These are phyloP conservation scores for Barnettozyma wickerhamii DNA, from an alignment of 805 yeast species.

Conservation along the genomic window DNA sequence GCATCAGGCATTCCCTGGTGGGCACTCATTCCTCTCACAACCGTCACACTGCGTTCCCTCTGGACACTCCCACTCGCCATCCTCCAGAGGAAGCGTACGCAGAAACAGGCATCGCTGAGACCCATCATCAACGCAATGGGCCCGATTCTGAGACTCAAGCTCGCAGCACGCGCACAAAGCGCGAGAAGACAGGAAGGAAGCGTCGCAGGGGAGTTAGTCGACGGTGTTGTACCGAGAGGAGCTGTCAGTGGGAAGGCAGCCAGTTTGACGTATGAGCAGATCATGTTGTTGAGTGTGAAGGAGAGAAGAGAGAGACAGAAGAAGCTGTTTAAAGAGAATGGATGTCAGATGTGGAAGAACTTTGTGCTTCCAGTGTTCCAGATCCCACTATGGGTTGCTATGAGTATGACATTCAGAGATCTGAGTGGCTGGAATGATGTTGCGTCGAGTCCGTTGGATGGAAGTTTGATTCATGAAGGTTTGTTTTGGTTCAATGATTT, in stretches of 20 bases:
- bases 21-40: slow-evolving; percentile 67
- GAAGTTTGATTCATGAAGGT: slow-evolving; percentile 48
- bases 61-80: slow-evolving; percentile 80
- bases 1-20: slow-evolving; percentile 78
- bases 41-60: slow-evolving; percentile 57
- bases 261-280: slow-evolving; percentile 70
- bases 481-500: slow-evolving; percentile 60
- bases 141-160: slow-evolving; percentile 60
- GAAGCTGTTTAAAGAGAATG: slow-evolving; percentile 56
- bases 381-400: slow-evolving; percentile 79
- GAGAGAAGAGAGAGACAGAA: slow-evolving; percentile 77
- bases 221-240: slow-evolving; percentile 6
- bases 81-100: slow-evolving; percentile 61
- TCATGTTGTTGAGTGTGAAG: slow-evolving; percentile 65
- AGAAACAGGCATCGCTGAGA: slow-evolving; percentile 64
- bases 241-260: slow-evolving; percentile 22
- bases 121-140: slow-evolving; percentile 72
- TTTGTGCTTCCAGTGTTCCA: slow-evolving; percentile 72
- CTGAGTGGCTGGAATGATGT: slow-evolving; percentile 54
- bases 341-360: slow-evolving; percentile 80
- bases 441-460: slow-evolving; percentile 42
- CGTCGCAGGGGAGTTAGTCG: slow-evolving; percentile 15
- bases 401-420: slow-evolving; percentile 71
- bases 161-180: slow-evolving; percentile 34
- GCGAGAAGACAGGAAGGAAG: slow-evolving; percentile 27